phyloP scores from a whole-genome alignment of 129 eudicot genomes.

The Flaveria robusta region DNA sequence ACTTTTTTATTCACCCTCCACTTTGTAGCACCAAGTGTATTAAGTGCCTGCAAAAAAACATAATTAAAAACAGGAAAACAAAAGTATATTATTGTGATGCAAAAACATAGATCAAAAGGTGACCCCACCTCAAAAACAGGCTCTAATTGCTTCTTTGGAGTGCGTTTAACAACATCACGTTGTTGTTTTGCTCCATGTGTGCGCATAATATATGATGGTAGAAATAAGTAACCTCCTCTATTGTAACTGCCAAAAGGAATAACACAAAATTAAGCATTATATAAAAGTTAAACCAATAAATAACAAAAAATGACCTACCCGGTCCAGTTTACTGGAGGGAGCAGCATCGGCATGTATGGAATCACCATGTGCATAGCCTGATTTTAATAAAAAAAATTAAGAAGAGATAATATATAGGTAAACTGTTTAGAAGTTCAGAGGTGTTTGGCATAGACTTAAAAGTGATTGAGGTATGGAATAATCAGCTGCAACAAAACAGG shows the following conservation, averaged over 20 bases:
- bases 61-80: neutral
- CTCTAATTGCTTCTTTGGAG: constrained; percentile 60
- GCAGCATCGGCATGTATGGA: constrained; percentile 97
- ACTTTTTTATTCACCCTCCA: constrained; percentile 92
- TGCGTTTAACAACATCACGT: constrained; percentile 69
- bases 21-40: constrained; percentile 90
- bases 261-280: constrained; percentile 5
- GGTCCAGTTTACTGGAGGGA: constrained; percentile 86
- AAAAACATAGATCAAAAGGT: constrained; percentile 17
- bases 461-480: neutral
- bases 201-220: constrained; percentile 93
- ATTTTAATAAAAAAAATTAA: constrained; percentile 22
- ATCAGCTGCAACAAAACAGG: neutral
- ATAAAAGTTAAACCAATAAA: neutral
- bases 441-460: no score
- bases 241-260: constrained; percentile 58
- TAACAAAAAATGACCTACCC: constrained; percentile 53
- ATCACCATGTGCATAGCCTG: constrained; percentile 99
- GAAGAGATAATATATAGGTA: neutral
- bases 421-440: no score
- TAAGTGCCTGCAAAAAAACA: constrained; percentile 62
- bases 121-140: constrained; percentile 68
- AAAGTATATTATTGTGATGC: neutral
- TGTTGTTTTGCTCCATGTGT: constrained; percentile 97
- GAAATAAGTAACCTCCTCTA: constrained; percentile 78